Conservation (phyloP, 2,329 filamentous ascomycete genomes). For the Elsinoe batatas region DNA sequence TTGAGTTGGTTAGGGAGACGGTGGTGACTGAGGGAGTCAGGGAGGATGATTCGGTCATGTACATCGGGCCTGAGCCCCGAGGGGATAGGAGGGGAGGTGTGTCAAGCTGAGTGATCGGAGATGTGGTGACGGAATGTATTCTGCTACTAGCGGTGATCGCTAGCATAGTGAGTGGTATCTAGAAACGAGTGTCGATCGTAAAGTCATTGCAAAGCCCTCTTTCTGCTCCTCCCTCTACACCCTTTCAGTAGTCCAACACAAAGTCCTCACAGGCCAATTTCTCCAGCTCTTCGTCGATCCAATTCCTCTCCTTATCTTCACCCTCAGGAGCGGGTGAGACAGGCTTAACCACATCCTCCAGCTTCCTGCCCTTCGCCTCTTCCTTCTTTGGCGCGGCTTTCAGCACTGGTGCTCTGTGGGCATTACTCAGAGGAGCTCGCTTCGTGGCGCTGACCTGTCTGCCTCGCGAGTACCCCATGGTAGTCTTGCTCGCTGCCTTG, state of each 20-base stretch:
- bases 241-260: conserved; percentile 2
- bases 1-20: conserved; percentile 3
- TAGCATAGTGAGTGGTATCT: neutral
- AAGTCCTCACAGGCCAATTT: conserved; percentile 9
- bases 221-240: neutral
- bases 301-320: neutral
- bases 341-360: conserved; percentile 6
- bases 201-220: conserved; percentile 1
- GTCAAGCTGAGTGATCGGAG: no score
- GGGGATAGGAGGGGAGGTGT: neutral
- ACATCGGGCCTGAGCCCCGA: neutral
- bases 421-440: conserved; percentile 19
- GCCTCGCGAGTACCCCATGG: conserved; percentile 76
- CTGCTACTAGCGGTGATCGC: neutral
- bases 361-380: conserved; percentile 12
- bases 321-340: neutral
- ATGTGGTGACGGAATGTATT: neutral
- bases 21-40: neutral
- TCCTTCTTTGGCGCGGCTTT: conserved; percentile 15
- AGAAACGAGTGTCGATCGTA: neutral
- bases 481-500: conserved; percentile 63
- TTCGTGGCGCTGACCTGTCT: conserved; percentile 42
- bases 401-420: conserved; percentile 5
- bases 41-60: conserved; percentile 1
- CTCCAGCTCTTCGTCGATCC: conserved; percentile 5